Base-by-base conservation (phyloP, 345 rosid species). In the Gossypium anomalum region DNA sequence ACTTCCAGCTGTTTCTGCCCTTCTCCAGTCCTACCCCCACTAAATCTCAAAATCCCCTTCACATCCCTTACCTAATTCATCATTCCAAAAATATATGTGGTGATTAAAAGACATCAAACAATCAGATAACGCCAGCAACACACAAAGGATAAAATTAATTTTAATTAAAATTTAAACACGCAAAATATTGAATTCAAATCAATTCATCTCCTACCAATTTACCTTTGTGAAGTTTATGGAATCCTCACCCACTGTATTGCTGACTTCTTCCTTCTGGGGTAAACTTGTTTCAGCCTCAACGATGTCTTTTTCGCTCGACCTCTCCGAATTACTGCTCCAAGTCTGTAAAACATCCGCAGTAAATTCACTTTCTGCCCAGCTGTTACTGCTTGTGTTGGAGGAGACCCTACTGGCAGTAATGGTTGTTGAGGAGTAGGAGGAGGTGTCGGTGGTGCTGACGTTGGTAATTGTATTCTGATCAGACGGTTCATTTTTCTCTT, bases 191-290 rank as follows among this genome's bases (percentile, higher is more conserved):
- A 71, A 74, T 61, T 12, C 48, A 76, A 12, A 47, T 47, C 51
- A 34, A 5, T 34, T 47, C 15, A 43, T 53, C 10, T 60, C 34
- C 76, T 1, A 34, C 41, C 41, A 4, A 34, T 34, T 83, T 14
- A 89, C 97, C 94, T 90, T 83, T 44, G 78, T 14, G 77, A 70
- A 14, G 84, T 67, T 73, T 70, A 76, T 75, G 79, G 89, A 80
- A 77, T 85, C 83, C 68, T 64, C 88, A 71, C 91, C 83, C 57
- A 60, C 82, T 67, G 51, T 19, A 13, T 64, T 82, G 82, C 80
- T 58, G 81, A 78, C 87, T 61, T 59, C 56, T 44, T 76, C 70
- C 63, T 56, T 22, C 22, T n/a, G 67, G 12, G 73, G 71, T 53
- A 57, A 69, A 51, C 69, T 69, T 2, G 71, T 75, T 51, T 72